Conservation (phyloP, 257 asterid genomes). For the Solanum dulcamara region DNA sequence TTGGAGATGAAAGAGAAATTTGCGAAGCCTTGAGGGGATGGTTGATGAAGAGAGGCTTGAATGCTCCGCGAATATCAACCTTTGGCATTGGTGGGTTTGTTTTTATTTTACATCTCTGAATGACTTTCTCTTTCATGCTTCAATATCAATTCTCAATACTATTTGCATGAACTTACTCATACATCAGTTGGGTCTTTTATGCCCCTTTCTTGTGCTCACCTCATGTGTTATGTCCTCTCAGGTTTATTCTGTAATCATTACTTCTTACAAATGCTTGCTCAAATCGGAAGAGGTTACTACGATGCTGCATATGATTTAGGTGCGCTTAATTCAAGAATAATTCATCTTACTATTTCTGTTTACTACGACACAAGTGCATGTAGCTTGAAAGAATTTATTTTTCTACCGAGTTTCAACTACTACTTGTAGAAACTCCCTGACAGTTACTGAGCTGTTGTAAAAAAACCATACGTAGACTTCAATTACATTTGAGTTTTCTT, state of each 20-base stretch:
- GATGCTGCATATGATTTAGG: slow-evolving; percentile 72
- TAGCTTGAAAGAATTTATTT: neutral
- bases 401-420: neutral
- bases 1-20: slow-evolving; percentile 71
- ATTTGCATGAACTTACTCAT: too few relatives aligned
- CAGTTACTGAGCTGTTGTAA: neutral
- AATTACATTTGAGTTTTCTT: neutral
- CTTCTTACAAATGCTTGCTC: slow-evolving; percentile 87
- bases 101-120: neutral
- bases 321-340: slow-evolving; percentile 11
- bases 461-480: neutral
- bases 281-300: slow-evolving; percentile 69
- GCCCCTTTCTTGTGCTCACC: too few relatives aligned
- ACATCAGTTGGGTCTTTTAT: too few relatives aligned
- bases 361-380: neutral
- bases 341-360: neutral
- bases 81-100: slow-evolving; percentile 66
- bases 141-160: neutral
- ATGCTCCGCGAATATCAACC: slow-evolving; percentile 63
- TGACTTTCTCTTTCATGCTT: neutral
- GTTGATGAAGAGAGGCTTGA: slow-evolving; percentile 38
- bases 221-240: slow-evolving; percentile 10
- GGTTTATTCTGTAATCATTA: slow-evolving; percentile 80
- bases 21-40: slow-evolving; percentile 37
- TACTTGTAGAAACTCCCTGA: neutral